A percentile compares a stretch with the other conserved stretches of the same genome.
Evolutionary conservation across 768 basidiomycete genomes (phyloP).

Genomic region (Boletus pseudopeckii): DNA sequence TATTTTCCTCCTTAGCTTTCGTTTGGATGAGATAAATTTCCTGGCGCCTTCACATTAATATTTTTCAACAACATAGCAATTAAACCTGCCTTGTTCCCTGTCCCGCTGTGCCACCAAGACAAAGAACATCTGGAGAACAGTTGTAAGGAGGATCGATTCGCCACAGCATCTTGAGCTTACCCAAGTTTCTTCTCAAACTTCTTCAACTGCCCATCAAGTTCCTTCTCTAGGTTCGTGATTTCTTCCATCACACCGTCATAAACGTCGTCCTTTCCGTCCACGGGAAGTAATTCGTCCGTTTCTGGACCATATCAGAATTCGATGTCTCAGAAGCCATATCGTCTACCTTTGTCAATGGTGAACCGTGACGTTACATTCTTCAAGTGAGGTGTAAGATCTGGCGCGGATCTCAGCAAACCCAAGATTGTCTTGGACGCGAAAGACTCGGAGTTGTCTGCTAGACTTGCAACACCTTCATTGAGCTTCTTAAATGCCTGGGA

Average conservation of each 20-base stretch:
- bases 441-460: slow-evolving; percentile 61
- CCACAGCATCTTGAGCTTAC: slow-evolving; percentile 35
- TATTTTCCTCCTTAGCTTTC: slow-evolving; percentile 50
- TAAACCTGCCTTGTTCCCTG: slow-evolving; percentile 68
- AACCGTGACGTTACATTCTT: slow-evolving; percentile 73
- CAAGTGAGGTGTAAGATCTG: slow-evolving; percentile 71
- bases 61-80: background rate
- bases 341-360: slow-evolving; percentile 53
- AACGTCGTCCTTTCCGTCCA: slow-evolving; percentile 78
- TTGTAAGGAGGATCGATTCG: slow-evolving; percentile 10
- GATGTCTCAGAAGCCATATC: slow-evolving; percentile 3
- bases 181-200: slow-evolving; percentile 64
- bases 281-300: slow-evolving; percentile 70
- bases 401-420: slow-evolving; percentile 73
- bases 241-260: slow-evolving; percentile 78
- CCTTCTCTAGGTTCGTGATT: slow-evolving; percentile 66
- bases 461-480: slow-evolving; percentile 57
- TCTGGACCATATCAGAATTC: slow-evolving; percentile 40
- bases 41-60: slow-evolving; percentile 35
- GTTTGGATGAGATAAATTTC: slow-evolving; percentile 91
- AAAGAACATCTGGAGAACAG: slow-evolving; percentile 44
- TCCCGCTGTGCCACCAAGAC: slow-evolving; percentile 72
- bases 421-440: slow-evolving; percentile 79
- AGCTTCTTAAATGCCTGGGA: slow-evolving; percentile 74
- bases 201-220: slow-evolving; percentile 64